phyloP scores from a whole-genome alignment of 2,329 filamentous ascomycete genomes.

The Didymella lethalis region DNA sequence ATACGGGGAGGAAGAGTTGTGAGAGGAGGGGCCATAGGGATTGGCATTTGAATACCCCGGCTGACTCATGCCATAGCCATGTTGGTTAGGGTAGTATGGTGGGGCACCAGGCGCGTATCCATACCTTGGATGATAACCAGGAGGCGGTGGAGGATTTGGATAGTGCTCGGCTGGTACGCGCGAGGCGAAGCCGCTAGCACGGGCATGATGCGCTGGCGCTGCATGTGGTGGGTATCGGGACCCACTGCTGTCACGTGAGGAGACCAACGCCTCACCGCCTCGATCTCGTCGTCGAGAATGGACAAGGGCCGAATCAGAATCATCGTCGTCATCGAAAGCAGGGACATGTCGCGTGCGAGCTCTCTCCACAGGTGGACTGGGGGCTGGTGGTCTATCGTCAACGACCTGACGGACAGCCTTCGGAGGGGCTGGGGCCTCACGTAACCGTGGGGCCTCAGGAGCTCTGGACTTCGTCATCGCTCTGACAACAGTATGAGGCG shows the following conservation, averaged over 20 bases:
- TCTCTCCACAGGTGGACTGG: constrained; percentile 45
- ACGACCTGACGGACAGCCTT: constrained; percentile 33
- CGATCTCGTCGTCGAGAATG: constrained; percentile 37
- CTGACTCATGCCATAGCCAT: constrained; percentile 47
- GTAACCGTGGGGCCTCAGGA: constrained; percentile 25
- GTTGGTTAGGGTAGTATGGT: constrained; percentile 47
- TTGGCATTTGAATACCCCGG: constrained; percentile 41
- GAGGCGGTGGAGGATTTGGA: constrained; percentile 72
- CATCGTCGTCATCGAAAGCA: constrained; percentile 47
- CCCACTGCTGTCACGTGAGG: constrained; percentile 25
- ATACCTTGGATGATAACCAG: constrained; percentile 56
- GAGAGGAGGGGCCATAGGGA: constrained; percentile 47
- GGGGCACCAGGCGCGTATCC: constrained; percentile 45
- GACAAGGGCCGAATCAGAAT: constrained; percentile 44
- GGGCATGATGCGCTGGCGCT: constrained; percentile 41
- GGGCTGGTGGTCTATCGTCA: constrained; percentile 47
- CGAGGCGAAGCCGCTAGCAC: constrained; percentile 43
- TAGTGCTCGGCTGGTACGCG: constrained; percentile 48
- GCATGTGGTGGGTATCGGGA: constrained; percentile 33
- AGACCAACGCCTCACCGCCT: constrained; percentile 38
- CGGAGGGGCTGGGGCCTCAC: constrained; percentile 41
- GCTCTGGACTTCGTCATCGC: constrained; percentile 32
- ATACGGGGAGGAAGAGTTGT: constrained; percentile 49
- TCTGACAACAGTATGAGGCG: constrained; percentile 33
- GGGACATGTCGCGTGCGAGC: constrained; percentile 40